phyloP scores from a whole-genome alignment of 2,329 filamentous ascomycete genomes.

The Aspergillus aculeatinus region DNA sequence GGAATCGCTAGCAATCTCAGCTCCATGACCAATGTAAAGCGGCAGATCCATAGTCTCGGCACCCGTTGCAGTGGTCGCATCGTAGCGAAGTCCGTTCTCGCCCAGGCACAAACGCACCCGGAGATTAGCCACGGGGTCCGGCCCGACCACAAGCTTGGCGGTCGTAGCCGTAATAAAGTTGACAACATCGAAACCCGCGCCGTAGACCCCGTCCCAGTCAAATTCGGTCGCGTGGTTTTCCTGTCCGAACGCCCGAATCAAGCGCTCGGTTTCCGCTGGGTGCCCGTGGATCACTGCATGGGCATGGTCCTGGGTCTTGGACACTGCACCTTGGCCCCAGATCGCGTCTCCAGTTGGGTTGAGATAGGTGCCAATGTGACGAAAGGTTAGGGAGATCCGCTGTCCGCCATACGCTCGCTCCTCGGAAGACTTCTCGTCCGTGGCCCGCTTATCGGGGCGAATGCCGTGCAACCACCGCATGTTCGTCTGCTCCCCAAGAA shows the following conservation, averaged over 20 bases:
- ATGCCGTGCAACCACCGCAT: constrained; percentile 90
- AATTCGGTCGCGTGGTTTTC: constrained; percentile 77
- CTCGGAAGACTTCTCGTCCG: constrained; percentile 63
- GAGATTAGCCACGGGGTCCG: constrained; percentile 37
- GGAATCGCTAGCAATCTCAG: constrained; percentile 29
- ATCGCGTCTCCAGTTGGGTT: constrained; percentile 64
- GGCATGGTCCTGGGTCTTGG: constrained; percentile 64
- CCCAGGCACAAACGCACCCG: constrained; percentile 39
- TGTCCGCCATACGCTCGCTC: constrained; percentile 73
- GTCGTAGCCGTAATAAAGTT: constrained; percentile 46
- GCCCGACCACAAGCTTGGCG: constrained; percentile 32
- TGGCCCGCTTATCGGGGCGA: constrained; percentile 74
- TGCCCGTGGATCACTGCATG: constrained; percentile 68
- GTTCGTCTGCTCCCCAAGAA: constrained; percentile 79
- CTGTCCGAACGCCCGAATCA: constrained; percentile 76
- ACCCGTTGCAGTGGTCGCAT: constrained; percentile 9
- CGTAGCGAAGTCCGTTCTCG: constrained; percentile 42
- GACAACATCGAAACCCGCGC: constrained; percentile 75
- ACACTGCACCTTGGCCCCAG: constrained; percentile 86
- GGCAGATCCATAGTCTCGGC: constrained; percentile 14
- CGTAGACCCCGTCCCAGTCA: constrained; percentile 73
- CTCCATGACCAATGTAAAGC: constrained; percentile 31
- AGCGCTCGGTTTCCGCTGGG: constrained; percentile 57
- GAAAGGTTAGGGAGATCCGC: constrained; percentile 89
- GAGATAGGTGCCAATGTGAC: constrained; percentile 83